Base-by-base conservation (phyloP, 345 rosid genomes). In the Gynandropsis gynandra region DNA sequence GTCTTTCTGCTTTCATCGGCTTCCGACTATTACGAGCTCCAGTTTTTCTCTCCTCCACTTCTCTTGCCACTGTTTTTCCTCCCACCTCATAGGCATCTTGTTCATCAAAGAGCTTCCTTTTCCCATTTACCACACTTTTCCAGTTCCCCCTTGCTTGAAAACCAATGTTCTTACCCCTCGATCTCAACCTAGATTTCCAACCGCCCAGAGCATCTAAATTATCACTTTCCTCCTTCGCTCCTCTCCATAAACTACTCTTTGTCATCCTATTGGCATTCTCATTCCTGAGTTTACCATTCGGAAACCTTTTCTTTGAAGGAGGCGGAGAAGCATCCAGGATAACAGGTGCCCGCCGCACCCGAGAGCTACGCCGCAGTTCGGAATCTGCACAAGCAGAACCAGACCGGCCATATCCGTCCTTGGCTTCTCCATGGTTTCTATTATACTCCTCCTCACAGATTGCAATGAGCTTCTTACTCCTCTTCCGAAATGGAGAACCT, bases 381-480 rank as follows among this genome's bases (percentile, higher is more conserved):
- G 61, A 57, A 15, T 72, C 73, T 20, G 57, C 72, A 55, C 18
- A 40, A 2, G 39, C 71, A 2, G 51, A 49, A 47, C 34, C 76
- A 44, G 55, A 47, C 36, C 15, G 70, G 21, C 42, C 81, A 55
- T 56, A 54, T 8, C 46, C 58, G 3, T 52, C 73, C 37, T 37
- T 64, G 1, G 80, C 43, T 44, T 76, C 95, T n/a, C 52, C 60
- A 53, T 76, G 96, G 70, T 84, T 82, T 57, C 70, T 78, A 17
- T 65, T 84, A 67, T 87, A 87, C 50, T 73, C 80, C 29, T 64
- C 78, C 59, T 87, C 98, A 38, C 80, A 77, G 42, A 90, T 90
- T 18, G 95, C 78, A 63, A 82, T 89, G n/a, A 90, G 82, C 65
- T 87, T 83, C 78, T 90, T 90, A 47, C 80, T 87, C 79, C 79